Evolutionary conservation across 805 yeast genomes (phyloP), one percentile per base, ranked within the genome.

Genomic region (Metschnikowia sp.): DNA sequence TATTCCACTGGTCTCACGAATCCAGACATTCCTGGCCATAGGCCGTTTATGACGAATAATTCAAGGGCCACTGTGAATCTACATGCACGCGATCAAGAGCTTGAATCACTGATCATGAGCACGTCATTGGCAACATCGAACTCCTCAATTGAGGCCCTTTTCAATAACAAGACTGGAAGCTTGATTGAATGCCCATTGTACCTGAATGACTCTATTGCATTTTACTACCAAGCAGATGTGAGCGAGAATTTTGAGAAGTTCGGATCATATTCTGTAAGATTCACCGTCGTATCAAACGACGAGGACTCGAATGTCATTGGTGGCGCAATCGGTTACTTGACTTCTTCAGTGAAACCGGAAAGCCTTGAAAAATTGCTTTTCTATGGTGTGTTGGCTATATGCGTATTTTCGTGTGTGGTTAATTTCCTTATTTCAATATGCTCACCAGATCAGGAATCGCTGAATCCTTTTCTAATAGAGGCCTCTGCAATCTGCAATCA

Each of bases 401-500:
- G 78, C 8, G 57, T 75, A 2, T 64, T 66, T 3, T 61, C 83
- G 6, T 68, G 70, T n/a, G 47, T 66, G 3, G 52, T 77, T 26
- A 70, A 79, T 33, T 50, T 68, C 33, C 59, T 76, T 49, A 65
- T 72, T 8, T 64, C 74, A 42, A 76, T 66, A n/a, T 63, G 57
- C 45, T 71, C 86, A 34, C 83, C 86, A 0, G 78, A 75, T 58
- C 82, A 77, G 65, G 88, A 81, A 64, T 65, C 86, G 30, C 59
- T 75, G 39, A 70, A 79, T 52, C 77, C 82, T 32, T 75, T 79
- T 57, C 56, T 82, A 46, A 67, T 72, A 56, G 56, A 69, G 48
- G 84, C 84, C 26, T 72, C 86, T 7, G 77, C 83, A 29, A 80
- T 79, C 40, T 81, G 86, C 59, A 81, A 80, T 55, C 80, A 74